phyloP scores from a whole-genome alignment of 495 filamentous ascomycete species.

The Penicillium diatomitis region DNA sequence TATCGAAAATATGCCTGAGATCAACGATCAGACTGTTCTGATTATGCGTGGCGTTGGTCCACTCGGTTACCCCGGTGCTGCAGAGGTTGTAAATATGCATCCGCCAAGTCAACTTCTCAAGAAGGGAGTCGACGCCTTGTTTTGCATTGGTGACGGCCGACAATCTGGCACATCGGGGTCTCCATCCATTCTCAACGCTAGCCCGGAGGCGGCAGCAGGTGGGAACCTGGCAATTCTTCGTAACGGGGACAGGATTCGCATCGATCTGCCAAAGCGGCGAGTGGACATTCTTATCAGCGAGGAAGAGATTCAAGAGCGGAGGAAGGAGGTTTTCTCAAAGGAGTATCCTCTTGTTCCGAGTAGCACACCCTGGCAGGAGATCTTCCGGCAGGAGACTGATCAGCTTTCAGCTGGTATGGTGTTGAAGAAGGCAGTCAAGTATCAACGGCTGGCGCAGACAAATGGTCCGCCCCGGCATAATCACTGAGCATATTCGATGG shows the following conservation, averaged over 20 bases:
- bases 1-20: conserved; percentile 36
- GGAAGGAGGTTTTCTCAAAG: conserved; percentile 34
- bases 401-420: conserved; percentile 48
- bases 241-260: conserved; percentile 46
- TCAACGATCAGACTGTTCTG: conserved; percentile 41
- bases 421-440: conserved; percentile 39
- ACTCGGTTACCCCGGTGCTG: conserved; percentile 45
- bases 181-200: conserved; percentile 46
- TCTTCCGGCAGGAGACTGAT: conserved; percentile 41
- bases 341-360: conserved; percentile 18
- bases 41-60: conserved; percentile 48
- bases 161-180: conserved; percentile 48
- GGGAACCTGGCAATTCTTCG: conserved; percentile 46
- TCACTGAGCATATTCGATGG: conserved; percentile 24
- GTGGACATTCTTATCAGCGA: conserved; percentile 45
- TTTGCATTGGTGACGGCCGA: conserved; percentile 48
- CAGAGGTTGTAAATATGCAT: conserved; percentile 51
- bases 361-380: conserved; percentile 41
- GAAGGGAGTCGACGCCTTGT: conserved; percentile 39
- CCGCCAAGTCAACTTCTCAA: conserved; percentile 38
- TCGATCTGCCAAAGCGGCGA: conserved; percentile 45
- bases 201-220: conserved; percentile 51
- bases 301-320: conserved; percentile 57
- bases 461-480: conserved; percentile 40
- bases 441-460: conserved; percentile 42